phyloP scores from a whole-genome alignment of 2,329 filamentous ascomycete species.

The Fusarium brevicatenulatum region DNA sequence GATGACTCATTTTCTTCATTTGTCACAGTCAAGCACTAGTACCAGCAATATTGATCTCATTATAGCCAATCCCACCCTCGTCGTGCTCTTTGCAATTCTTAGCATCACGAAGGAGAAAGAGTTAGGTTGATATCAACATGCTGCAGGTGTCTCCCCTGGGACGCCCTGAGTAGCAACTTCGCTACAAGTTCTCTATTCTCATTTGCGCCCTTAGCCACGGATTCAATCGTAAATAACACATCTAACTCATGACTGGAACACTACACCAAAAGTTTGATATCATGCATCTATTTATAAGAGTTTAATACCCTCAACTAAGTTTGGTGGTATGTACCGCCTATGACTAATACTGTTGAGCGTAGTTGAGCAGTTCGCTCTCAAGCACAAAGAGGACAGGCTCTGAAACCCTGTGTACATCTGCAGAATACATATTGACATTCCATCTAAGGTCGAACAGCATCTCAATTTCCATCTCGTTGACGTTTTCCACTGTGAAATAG shows the following conservation, averaged over 20 bases:
- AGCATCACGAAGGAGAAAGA: not conserved
- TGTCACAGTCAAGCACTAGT: not conserved
- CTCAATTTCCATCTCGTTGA: slow-evolving; percentile 2
- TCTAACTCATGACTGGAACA: fast-evolving
- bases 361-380: not conserved
- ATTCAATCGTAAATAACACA: not conserved
- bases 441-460: not conserved
- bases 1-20: fast-evolving
- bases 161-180: not conserved
- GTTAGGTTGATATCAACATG: fast-evolving
- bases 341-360: not conserved
- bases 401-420: not conserved
- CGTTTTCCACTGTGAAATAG: not conserved
- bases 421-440: not conserved
- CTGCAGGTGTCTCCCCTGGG: fast-evolving
- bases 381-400: slow-evolving; percentile 1
- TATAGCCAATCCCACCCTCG: fast-evolving
- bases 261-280: not conserved
- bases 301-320: not conserved
- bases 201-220: not conserved
- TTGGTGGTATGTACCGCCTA: not conserved
- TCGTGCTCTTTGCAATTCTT: not conserved
- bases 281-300: not conserved
- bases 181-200: not conserved
- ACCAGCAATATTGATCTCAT: not conserved